These are phyloP conservation scores for Entamoeba moshkovskii DNA, from an alignment of 208 protist species.

Conservation along the genomic window DNA sequence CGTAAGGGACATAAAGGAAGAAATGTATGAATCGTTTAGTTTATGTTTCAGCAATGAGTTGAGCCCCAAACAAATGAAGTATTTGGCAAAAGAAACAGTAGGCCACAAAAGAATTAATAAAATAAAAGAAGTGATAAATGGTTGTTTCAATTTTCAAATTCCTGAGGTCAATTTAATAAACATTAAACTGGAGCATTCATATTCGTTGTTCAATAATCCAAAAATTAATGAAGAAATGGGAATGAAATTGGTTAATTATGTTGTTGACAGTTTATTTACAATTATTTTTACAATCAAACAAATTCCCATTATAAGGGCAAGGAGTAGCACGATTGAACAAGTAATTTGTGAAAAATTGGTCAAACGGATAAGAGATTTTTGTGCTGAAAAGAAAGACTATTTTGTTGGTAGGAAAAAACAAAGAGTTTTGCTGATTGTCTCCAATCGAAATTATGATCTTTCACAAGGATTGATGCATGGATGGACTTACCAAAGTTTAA, in stretches of 20 bases:
- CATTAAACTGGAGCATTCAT: not conserved
- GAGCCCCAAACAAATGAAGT: not conserved
- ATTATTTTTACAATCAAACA: not conserved
- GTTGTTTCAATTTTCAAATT: not conserved
- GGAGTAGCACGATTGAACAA: not conserved
- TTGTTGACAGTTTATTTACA: not conserved
- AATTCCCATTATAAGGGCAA: not conserved
- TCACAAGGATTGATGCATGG: not conserved
- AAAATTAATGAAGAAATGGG: not conserved
- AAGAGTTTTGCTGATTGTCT: not conserved
- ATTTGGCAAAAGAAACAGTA: not conserved
- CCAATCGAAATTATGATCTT: not conserved
- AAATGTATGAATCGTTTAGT: not conserved
- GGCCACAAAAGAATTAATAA: too few species aligned
- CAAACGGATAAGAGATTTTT: not conserved
- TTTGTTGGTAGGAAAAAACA: not conserved
- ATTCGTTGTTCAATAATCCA: not conserved
- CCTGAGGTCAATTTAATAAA: not conserved
- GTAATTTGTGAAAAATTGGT: not conserved
- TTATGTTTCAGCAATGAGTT: not conserved
- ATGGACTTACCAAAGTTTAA: not conserved
- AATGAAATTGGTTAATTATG: not conserved
- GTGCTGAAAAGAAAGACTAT: not conserved
- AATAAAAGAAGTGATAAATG: not conserved
- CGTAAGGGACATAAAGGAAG: not conserved